Evolutionary conservation across 192 early-diverging fungal species (phyloP).

Genomic region (Phycomyces nitens): DNA sequence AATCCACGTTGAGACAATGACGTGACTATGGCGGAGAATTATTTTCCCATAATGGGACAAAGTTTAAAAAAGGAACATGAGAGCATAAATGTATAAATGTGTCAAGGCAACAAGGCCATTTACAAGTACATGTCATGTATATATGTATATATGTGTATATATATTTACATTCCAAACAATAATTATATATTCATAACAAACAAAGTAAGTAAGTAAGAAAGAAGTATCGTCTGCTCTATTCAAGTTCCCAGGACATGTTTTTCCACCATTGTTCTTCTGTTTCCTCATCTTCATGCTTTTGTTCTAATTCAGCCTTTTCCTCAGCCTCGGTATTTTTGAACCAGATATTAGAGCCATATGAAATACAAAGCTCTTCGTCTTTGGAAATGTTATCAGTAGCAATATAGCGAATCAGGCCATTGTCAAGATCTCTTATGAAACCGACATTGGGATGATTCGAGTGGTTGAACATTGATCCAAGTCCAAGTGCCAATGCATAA

Average conservation of each 20-base stretch:
- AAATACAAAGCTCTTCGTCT: slow-evolving; percentile 64
- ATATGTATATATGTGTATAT: no score
- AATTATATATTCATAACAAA: no score
- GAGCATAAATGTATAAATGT: background rate
- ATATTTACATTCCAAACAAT: background rate
- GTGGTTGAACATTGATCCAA: slow-evolving; percentile 69
- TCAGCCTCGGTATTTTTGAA: slow-evolving; percentile 28
- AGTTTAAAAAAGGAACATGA: background rate
- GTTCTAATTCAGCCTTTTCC: background rate
- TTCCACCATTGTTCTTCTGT: background rate
- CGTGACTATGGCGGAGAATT: slow-evolving; percentile 3
- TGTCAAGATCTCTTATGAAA: slow-evolving; percentile 54
- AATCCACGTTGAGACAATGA: background rate
- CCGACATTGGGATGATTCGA: slow-evolving; percentile 56
- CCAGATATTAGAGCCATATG: slow-evolving; percentile 63
- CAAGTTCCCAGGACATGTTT: background rate
- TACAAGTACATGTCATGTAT: no score
- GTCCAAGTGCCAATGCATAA: slow-evolving; percentile 59
- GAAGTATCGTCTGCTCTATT: background rate
- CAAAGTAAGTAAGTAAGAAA: background rate
- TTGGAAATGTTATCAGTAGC: slow-evolving; percentile 47
- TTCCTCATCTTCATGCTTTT: background rate
- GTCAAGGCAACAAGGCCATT: no score
- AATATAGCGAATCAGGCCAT: slow-evolving; percentile 52
- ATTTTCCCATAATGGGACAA: background rate